Evolutionary conservation across 371 early-diverging fungal species (phyloP), one percentile per base, ranked within the genome.

Genomic region (Zychaea mexicana): DNA sequence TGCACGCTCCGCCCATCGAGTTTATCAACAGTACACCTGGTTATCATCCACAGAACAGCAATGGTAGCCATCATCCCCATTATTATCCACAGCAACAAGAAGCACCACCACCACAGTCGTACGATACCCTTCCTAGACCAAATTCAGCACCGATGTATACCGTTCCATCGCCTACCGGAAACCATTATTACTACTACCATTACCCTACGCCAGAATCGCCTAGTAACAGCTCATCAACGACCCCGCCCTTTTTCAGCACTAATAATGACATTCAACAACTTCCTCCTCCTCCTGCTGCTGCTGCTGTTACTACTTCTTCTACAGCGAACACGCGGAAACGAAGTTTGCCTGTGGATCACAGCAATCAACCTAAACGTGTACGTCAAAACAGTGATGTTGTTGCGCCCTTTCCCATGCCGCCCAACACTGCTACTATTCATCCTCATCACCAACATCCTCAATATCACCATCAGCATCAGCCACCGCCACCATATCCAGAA

Each of bases 151-250:
- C 49, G 9, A 22, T 49, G 22, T 49, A 49, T 49, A 49, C 49
- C 22, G 21, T 24, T 6, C 24, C 49, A 24, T 36, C 32, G 19
- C 22, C 36, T 21, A 36, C 30, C 15, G 53, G 53, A 27, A 53
- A 26, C 17, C 33, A 36, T 57, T n/a, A 19, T 15, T 58, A 24
- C 22, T 58, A 58, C 24, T 28, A 58, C 28, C 26, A 58, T 19
- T 17, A 58, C 28, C 59, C 59, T n/a, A 58, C 59, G 19, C 59
- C 59, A 5, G 59, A 58, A 45, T 58, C 59, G 15, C 59, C 59
- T 3, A 39, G 21, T 5, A 19, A 9, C n/a, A 19, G 24, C n/a
- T 22, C 2, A 0, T 49, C 49, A 2, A 22, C 42, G 13, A 42
- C 42, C 4, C 15, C 49, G 6, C 49, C 49, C n/a, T 49, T 49